Base-by-base conservation (phyloP, 352 stramenopile species). In the Elongisporangium anandrum region DNA sequence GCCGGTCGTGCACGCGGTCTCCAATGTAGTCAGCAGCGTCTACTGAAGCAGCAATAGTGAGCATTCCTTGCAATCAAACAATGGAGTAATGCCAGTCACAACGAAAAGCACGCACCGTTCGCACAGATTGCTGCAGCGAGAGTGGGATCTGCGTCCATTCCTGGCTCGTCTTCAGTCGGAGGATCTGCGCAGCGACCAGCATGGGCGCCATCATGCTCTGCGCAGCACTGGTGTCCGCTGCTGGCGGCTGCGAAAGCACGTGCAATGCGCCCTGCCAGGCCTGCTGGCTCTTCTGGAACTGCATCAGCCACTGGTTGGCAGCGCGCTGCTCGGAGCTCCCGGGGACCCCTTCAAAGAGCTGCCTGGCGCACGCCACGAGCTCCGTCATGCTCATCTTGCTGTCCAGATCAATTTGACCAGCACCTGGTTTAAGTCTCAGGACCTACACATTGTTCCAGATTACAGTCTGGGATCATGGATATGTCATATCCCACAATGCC, bases 241-340 rank as follows among this genome's bases (percentile, higher is more conserved):
- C 63, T 20, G 48, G 64, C 10, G 70, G 68, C 22, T 63, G 60
- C 59, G 84, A 58, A 24, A 92, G 67, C 57, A 90, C 66, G 41
- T 83, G 67, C 29, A 92, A 61, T 23, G 79, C 72, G 4, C 77
- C 73, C 17, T 69, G 59, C 80, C 83, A 90, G 45, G 79, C 80
- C 38, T 88, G 73, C 15, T 77, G 66, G 3, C 66, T 66, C n/a
- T 10, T 47, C 70, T 92, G 81, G 56, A 90, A 84, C 45, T 66
- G 55, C 61, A 92, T 77, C 34, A 92, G 76, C 83, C 83, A 92
- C 21, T 70, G 53, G 54, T 90, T 90, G n/a, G 83, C 83, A 22
- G 65, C 65, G 29, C 63, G 66, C 58, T 90, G 81, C 54, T 72
- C 79, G 8, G 19, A 53, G 51, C 83, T 85, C 48, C 81, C 83